Percentiles rank a stretch among this genome's conserved stretches.
Conservation (phyloP, 1,284 basidiomycete genomes). For the Tilletia setariae region DNA sequence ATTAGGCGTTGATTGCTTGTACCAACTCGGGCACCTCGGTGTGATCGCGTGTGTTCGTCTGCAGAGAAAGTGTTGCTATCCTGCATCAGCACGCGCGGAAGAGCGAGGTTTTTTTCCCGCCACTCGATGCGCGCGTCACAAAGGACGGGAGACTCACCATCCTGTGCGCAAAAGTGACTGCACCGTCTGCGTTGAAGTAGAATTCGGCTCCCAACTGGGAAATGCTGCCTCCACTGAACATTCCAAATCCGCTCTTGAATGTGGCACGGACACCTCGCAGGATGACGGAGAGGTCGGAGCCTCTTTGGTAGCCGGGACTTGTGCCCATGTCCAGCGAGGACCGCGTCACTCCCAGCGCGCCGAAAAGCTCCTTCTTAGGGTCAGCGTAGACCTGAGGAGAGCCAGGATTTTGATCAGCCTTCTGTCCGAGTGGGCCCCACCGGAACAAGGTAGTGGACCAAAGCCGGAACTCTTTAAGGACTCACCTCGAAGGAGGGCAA, state of each 20-base stretch:
- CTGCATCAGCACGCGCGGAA: background rate
- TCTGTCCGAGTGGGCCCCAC: too few relatives aligned
- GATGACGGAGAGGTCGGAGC: background rate
- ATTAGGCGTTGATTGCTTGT: background rate
- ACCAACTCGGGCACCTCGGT: slow-evolving; percentile 14
- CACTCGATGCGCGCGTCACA: too few relatives aligned
- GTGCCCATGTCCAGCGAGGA: slow-evolving; percentile 3
- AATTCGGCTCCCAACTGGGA: slow-evolving; percentile 19
- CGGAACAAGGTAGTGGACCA: too few relatives aligned
- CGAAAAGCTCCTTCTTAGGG: slow-evolving; percentile 13
- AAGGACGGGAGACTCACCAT: background rate
- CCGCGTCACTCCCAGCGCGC: slow-evolving; percentile 15
- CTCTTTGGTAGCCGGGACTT: slow-evolving; percentile 16
- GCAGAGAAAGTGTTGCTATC: background rate
- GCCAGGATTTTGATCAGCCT: background rate
- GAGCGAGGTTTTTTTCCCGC: too few relatives aligned
- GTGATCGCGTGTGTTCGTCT: slow-evolving; percentile 15
- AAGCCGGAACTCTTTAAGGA: too few relatives aligned
- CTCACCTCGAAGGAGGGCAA: slow-evolving; percentile 7
- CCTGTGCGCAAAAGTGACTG: slow-evolving; percentile 6
- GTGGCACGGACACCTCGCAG: background rate
- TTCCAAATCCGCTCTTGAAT: background rate
- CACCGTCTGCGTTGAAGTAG: slow-evolving; percentile 7
- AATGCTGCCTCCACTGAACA: slow-evolving; percentile 18
- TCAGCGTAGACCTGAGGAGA: slow-evolving; percentile 17